Evolutionary conservation across 805 yeast species (phyloP).

Genomic region (Pichia deserticola): DNA sequence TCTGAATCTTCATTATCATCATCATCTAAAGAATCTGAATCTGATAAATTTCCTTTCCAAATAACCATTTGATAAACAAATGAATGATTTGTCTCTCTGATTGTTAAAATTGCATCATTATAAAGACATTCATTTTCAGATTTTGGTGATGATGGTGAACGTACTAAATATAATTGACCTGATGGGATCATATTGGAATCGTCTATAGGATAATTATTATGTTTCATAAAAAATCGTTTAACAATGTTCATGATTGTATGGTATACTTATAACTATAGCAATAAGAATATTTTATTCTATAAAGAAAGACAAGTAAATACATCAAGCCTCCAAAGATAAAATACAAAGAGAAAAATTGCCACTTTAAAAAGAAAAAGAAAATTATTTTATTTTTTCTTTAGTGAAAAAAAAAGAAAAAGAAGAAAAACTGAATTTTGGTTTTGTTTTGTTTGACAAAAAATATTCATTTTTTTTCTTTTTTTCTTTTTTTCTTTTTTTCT

Average conservation of each 20-base stretch:
- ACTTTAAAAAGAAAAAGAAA: no score
- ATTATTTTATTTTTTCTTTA: no score
- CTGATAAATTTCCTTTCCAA: constrained; percentile 61
- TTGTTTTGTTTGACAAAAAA: no score
- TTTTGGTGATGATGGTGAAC: constrained; percentile 77
- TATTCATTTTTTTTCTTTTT: no score
- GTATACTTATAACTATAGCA: no score
- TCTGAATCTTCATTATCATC: constrained; percentile 41
- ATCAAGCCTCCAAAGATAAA: background rate
- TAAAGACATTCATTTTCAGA: constrained; percentile 79
- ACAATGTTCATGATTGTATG: constrained; percentile 71
- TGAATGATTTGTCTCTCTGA: constrained; percentile 60
- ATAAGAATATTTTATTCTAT: no score
- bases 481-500: no score
- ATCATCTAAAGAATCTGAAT: constrained; percentile 41
- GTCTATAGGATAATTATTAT: constrained; percentile 38
- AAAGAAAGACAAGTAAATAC: no score
- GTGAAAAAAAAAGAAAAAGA: no score
- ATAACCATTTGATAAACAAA: constrained; percentile 61
- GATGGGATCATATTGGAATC: constrained; percentile 64
- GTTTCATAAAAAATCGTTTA: constrained; percentile 40
- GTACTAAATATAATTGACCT: constrained; percentile 68
- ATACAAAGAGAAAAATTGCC: no score
- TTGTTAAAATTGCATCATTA: constrained; percentile 69
- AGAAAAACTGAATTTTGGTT: no score